phyloP scores from a whole-genome alignment of 345 rosid species.

The Arabis hirsuta region DNA sequence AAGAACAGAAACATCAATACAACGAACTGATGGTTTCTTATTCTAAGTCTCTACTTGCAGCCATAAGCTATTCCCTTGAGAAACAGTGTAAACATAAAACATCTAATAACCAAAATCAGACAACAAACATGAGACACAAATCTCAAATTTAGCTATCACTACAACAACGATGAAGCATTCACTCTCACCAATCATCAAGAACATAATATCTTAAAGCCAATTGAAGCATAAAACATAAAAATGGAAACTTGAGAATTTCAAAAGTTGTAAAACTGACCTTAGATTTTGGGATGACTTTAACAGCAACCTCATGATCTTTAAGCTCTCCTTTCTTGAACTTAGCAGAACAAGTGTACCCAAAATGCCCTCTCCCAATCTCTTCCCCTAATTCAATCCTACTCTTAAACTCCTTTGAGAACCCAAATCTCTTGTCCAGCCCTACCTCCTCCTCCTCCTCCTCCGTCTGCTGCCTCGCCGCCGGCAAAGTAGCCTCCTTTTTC shows the following conservation, averaged over 20 bases:
- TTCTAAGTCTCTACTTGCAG: constrained; percentile 18
- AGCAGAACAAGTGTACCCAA: constrained; percentile 95
- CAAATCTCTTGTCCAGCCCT: constrained; percentile 88
- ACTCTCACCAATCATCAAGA: constrained; percentile 9
- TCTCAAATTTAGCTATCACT: constrained; percentile 15
- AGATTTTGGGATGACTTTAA: constrained; percentile 90
- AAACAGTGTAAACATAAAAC: constrained; percentile 14
- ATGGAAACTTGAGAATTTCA: not conserved
- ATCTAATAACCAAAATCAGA: constrained; percentile 22
- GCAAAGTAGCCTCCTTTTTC: constrained; percentile 44
- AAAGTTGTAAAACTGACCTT: constrained; percentile 55
- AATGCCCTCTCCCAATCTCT: constrained; percentile 98
- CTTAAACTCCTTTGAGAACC: constrained; percentile 76
- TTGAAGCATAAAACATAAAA: not conserved
- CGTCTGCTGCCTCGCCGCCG: constrained; percentile 47
- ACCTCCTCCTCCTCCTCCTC: constrained; percentile 55
- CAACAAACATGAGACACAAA: constrained; percentile 22
- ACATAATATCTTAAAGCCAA: not conserved
- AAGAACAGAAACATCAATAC: constrained; percentile 26
- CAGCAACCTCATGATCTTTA: constrained; percentile 87
- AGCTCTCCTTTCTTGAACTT: constrained; percentile 86
- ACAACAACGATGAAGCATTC: constrained; percentile 3
- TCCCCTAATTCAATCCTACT: constrained; percentile 73
- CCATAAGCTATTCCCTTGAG: constrained; percentile 2
- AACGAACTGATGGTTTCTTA: not conserved